Conservation (phyloP, 345 rosid species). For the Populus deltoides region DNA sequence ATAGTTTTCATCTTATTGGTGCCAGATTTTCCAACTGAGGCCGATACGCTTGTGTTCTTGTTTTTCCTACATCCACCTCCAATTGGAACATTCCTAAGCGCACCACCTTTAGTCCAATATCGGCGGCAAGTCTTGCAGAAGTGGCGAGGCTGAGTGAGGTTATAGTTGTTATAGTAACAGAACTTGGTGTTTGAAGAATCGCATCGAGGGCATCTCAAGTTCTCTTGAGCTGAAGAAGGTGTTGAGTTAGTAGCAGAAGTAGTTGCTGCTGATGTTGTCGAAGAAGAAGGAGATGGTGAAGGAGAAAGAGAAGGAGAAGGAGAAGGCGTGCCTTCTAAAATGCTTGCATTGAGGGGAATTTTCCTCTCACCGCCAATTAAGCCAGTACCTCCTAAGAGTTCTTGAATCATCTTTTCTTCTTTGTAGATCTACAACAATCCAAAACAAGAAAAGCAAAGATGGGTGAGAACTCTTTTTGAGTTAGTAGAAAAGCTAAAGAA, state of each 20-base stretch:
- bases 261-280: conserved; percentile 8
- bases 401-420: conserved; percentile 63
- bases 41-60: conserved; percentile 42
- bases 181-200: conserved; percentile 75
- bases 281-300: conserved; percentile 19
- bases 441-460: conserved; percentile 50
- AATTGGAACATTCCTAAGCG: conserved; percentile 66
- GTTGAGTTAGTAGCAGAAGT: conserved; percentile 8
- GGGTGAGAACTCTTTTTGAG: conserved; percentile 33
- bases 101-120: conserved; percentile 82
- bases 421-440: conserved; percentile 60
- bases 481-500: conserved; percentile 42
- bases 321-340: conserved; percentile 45
- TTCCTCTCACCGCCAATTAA: conserved; percentile 46
- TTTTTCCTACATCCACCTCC: conserved; percentile 77
- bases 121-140: conserved; percentile 90
- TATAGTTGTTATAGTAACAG: conserved; percentile 80
- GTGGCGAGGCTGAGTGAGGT: conserved; percentile 82
- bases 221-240: conserved; percentile 32
- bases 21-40: conserved; percentile 34
- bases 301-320: conserved; percentile 35
- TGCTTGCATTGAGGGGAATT: conserved; percentile 36
- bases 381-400: conserved; percentile 50
- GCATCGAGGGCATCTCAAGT: conserved; percentile 67
- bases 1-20: conserved; percentile 38